These are phyloP conservation scores for Vitis vinifera DNA, from an alignment of 164 flowering plant genomes.

Conservation along the genomic window ASM3070453v1 NC_081811.1:25059501-25060000, in stretches of 20 bases:
- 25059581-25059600: background rate
- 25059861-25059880: conserved; percentile 39
- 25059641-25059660: no score
- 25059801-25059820: no score
- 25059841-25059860: conserved; percentile 33
- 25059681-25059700: no score
- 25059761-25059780: no score
- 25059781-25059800: no score
- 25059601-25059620: background rate
- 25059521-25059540: background rate
- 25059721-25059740: no score
- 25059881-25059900: conserved; percentile 26
- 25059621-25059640: no score
- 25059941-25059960: conserved; percentile 49
- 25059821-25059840: background rate
- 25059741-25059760: no score
- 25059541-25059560: background rate
- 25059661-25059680: no score
- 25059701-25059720: no score
- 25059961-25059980: conserved; percentile 28
- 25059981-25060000: conserved; percentile 26
- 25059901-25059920: conserved; percentile 22
- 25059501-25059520: no score
- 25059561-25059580: no score
- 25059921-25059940: conserved; percentile 19